Conservation (phyloP, 257 asterid species). For the Linderniella brevidens region DNA sequence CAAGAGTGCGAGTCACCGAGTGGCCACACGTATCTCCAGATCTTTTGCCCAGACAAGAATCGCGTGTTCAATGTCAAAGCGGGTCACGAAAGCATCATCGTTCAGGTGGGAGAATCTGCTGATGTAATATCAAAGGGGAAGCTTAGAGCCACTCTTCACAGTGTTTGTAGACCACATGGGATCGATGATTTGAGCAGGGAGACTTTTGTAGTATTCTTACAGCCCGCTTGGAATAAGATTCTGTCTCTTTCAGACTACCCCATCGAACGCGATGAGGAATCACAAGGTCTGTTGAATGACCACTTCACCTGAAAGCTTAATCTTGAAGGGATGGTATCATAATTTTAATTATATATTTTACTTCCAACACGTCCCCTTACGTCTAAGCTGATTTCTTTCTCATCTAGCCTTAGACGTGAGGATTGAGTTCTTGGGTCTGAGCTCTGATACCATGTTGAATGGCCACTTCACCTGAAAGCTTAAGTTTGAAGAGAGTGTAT, state of each 20-base stretch:
- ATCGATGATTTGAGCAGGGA: conserved; percentile 60
- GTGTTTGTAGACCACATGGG: conserved; percentile 40
- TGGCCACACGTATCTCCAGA: conserved; percentile 53
- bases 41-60: conserved; percentile 46
- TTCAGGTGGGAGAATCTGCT: conserved; percentile 90
- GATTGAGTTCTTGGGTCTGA: too few species aligned
- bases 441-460: too few species aligned
- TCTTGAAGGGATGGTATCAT: too few species aligned
- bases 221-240: conserved; percentile 69
- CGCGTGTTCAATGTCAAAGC: conserved; percentile 35
- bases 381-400: too few species aligned
- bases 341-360: too few species aligned
- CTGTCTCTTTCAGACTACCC: conserved; percentile 54
- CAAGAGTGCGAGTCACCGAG: conserved; percentile 35
- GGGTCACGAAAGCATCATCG: conserved; percentile 39
- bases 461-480: too few species aligned
- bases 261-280: conserved; percentile 15
- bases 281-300: too few species aligned
- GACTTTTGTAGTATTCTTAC: conserved; percentile 68
- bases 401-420: too few species aligned
- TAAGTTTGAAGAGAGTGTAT: too few species aligned
- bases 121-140: conserved; percentile 63
- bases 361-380: too few species aligned
- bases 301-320: too few species aligned
- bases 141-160: conserved; percentile 77